Conservation (phyloP, 345 rosid species). For the Brassica juncea region DNA sequence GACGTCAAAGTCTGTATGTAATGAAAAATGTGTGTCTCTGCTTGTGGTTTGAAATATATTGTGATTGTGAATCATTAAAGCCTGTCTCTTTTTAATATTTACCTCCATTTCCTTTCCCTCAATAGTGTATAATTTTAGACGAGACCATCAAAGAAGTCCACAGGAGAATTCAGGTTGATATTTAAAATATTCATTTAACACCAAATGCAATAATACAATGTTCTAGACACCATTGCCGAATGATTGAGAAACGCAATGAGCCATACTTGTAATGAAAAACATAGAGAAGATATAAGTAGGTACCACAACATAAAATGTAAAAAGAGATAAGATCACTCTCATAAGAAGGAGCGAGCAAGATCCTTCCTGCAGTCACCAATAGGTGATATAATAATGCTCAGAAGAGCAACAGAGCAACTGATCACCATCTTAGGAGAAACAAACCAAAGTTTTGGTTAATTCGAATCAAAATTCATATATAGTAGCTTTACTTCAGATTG, state of each 20-base stretch:
- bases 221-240: too few relatives aligned
- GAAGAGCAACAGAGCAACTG: too few relatives aligned
- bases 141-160: background rate
- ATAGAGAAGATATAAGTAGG: background rate
- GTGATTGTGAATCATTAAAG: background rate
- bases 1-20: background rate
- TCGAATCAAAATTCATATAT: too few relatives aligned
- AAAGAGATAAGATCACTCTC: background rate
- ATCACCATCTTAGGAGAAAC: too few relatives aligned
- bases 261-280: background rate
- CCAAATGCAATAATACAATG: too few relatives aligned
- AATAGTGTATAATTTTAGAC: background rate
- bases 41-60: background rate
- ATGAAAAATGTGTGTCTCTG: background rate
- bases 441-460: too few relatives aligned
- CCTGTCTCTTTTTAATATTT: background rate
- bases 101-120: conserved; percentile 7
- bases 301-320: background rate
- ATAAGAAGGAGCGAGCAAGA: too few relatives aligned
- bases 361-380: too few relatives aligned
- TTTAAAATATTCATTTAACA: background rate
- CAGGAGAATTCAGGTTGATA: background rate
- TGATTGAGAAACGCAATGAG: too few relatives aligned
- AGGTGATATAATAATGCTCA: too few relatives aligned
- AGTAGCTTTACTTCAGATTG: too few relatives aligned